A percentile compares a stretch with the other conserved stretches of the same genome.
Conservation (phyloP, 192 early-diverging fungal species). For the Podila minutissima region DNA sequence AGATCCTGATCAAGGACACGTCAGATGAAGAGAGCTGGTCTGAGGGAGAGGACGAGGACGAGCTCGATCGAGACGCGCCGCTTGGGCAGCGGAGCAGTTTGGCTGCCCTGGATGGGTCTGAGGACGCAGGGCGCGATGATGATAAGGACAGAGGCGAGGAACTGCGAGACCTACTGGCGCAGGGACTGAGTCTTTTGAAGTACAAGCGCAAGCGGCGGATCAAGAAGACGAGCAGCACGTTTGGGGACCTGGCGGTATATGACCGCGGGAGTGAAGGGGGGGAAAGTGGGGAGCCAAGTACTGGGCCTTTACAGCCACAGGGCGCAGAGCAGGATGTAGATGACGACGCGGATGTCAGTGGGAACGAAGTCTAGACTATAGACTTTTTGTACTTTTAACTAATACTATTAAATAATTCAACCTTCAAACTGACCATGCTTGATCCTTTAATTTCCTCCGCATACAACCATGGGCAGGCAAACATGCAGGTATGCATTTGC, state of each 20-base stretch:
- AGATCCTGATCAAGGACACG: conserved; percentile 19
- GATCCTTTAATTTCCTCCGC: too few species aligned
- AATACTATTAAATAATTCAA: background rate
- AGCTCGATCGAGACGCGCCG: background rate
- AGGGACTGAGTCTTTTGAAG: background rate
- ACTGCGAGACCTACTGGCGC: background rate
- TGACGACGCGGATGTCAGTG: background rate
- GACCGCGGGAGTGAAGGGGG: background rate
- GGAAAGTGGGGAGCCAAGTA: background rate
- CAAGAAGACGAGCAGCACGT: conserved; percentile 12
- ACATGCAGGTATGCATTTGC: too few species aligned
- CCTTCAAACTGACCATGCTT: background rate
- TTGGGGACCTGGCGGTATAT: conserved; percentile 3
- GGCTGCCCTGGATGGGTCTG: background rate
- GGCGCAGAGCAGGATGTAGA: background rate
- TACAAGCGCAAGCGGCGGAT: background rate
- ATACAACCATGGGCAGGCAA: too few species aligned
- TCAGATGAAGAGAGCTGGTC: conserved; percentile 13
- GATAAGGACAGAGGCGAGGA: background rate
- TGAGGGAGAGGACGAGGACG: conserved; percentile 11
- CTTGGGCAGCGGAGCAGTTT: too few species aligned
- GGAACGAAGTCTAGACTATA: background rate
- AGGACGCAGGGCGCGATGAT: background rate
- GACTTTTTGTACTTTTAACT: background rate
- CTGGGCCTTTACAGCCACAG: background rate